Conservation (phyloP, 495 filamentous ascomycete species). For the Trichoderma parareesei region DNA sequence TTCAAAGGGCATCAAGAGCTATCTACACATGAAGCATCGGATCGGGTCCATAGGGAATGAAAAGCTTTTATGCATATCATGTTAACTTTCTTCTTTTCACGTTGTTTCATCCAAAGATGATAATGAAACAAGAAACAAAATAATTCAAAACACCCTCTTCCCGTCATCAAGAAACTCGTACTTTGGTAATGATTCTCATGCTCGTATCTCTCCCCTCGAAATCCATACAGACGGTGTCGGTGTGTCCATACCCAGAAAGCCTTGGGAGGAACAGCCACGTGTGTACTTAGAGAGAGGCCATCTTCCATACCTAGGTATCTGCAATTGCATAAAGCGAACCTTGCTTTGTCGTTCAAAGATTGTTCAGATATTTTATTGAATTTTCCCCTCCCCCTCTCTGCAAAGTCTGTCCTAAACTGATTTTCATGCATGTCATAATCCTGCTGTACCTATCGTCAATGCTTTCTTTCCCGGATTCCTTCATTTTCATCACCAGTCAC, state of each 20-base stretch:
- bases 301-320: too few species aligned
- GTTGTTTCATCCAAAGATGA: background rate
- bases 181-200: background rate
- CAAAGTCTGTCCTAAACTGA: conserved; percentile 1
- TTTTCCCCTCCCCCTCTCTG: conserved; percentile 9
- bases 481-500: conserved; percentile 4
- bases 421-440: conserved; percentile 1
- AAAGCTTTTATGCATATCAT: conserved; percentile 14
- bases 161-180: conserved; percentile 10
- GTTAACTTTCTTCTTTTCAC: conserved; percentile 13
- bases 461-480: background rate
- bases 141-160: conserved; percentile 8
- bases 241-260: too few species aligned
- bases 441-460: conserved; percentile 5
- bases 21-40: conserved; percentile 9
- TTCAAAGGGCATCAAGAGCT: conserved; percentile 9
- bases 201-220: too few species aligned
- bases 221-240: too few species aligned
- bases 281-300: too few species aligned
- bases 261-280: too few species aligned
- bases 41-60: conserved; percentile 13
- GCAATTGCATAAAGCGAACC: too few species aligned
- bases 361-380: background rate
- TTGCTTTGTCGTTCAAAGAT: too few species aligned
- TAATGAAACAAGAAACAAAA: conserved; percentile 11